Evolutionary conservation across 2,329 filamentous ascomycete species (phyloP), one percentile per base, ranked within the genome.

Genomic region (Sporothrix brasiliensis): DNA sequence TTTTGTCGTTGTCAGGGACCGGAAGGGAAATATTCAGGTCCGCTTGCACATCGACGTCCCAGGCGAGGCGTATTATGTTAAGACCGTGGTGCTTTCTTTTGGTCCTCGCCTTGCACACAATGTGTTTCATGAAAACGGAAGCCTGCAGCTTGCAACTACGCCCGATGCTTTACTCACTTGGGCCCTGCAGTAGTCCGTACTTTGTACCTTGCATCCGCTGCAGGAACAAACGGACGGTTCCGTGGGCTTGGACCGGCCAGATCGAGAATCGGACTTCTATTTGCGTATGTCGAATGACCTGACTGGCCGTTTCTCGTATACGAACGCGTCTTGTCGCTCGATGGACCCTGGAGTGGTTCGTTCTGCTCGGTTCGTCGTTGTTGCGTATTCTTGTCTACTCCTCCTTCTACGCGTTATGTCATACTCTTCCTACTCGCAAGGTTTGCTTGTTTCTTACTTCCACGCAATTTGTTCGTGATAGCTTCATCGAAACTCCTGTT

Each of bases 141-240:
- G 54, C 54, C 54, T 34, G n/a, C 54, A 19, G 7, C 54, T 58
- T 30, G 27, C n/a, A 58, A 58, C 54, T 9, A 58, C 54, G 54
- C 54, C 54, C 54, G 54, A 49, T 49, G 27, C 27, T 30, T 16
- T 16, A 19, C 44, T 49, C 16, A 49, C 13, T 3, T 49, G 44
- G 13, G 16, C 13, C 14, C 3, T 49, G 14, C 16, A 49, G 34
- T 49, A 13, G 14, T 49, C 44, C 13, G 44, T 49, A 34, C 34
- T 34, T 49, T 19, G 44, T 49, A 19, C 14, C 4, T 49, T 6
- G 44, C 44, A 19, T 49, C 16, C 44, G 13, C 30, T 58, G 54
- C 54, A 58, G 54, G 54, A 58, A 39, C 54, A 16, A n/a, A 30
- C 54, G 54, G 54, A 30, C 54, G 34, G 54, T 58, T 39, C 54